Evolutionary conservation across 805 yeast genomes (phyloP).

Genomic region (Blastobotrys muscicola): DNA sequence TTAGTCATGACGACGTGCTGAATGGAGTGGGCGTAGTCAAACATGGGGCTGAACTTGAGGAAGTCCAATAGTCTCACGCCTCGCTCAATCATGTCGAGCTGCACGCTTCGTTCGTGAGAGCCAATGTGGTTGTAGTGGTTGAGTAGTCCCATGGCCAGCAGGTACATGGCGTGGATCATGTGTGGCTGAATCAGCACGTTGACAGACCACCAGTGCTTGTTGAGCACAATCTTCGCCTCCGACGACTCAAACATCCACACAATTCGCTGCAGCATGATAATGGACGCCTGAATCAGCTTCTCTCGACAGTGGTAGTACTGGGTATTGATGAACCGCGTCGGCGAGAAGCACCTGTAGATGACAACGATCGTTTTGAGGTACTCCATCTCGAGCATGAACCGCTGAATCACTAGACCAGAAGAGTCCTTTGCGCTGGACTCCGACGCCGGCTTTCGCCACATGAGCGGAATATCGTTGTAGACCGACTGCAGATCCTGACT

Average conservation of each 20-base stretch:
- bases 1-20: too few species aligned
- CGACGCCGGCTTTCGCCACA: constrained; percentile 15
- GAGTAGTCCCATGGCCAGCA: constrained; percentile 11
- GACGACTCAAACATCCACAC: constrained; percentile 13
- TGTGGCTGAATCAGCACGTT: constrained; percentile 8
- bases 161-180: constrained; percentile 15
- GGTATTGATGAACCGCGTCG: constrained; percentile 7
- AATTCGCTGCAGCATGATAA: constrained; percentile 11
- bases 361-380: constrained; percentile 22
- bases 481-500: constrained; percentile 20
- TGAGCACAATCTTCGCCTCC: constrained; percentile 7
- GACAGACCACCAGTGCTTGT: constrained; percentile 10
- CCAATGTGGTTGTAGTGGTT: constrained; percentile 11
- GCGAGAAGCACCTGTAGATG: constrained; percentile 19
- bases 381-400: constrained; percentile 23
- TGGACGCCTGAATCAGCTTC: constrained; percentile 11
- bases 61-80: constrained; percentile 6
- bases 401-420: constrained; percentile 20
- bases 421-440: constrained; percentile 15
- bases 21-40: constrained; percentile 10
- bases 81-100: constrained; percentile 7
- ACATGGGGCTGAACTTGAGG: constrained; percentile 5
- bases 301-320: constrained; percentile 9
- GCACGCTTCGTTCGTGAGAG: constrained; percentile 5
- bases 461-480: constrained; percentile 19